Percentiles rank a stretch among this genome's conserved stretches.
Evolutionary conservation across 2,329 filamentous ascomycete genomes (phyloP).

Genomic region (Domatiomyces globalis): DNA sequence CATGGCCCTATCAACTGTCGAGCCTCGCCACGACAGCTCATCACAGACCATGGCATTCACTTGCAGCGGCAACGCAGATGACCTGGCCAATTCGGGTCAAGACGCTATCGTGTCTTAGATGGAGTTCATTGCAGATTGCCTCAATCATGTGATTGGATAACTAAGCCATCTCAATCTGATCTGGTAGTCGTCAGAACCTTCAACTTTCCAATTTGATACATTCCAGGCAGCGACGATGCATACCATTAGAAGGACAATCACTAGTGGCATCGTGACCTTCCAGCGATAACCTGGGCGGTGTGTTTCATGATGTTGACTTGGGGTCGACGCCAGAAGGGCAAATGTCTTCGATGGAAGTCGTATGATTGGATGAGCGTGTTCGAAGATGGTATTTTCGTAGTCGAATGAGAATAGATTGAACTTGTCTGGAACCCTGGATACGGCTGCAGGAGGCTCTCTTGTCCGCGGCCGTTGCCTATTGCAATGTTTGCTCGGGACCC

Average conservation of each 20-base stretch:
- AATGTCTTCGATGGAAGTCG: not conserved
- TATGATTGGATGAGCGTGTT: not conserved
- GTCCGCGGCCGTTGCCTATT: not conserved
- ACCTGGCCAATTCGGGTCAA: not conserved
- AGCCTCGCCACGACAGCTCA: too few species aligned
- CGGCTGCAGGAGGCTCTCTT: not conserved
- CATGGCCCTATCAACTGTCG: too few species aligned
- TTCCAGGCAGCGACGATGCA: not conserved
- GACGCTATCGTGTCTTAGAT: too few species aligned
- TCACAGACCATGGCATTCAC: too few species aligned
- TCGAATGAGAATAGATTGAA: not conserved
- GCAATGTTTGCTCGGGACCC: not conserved
- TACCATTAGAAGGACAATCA: not conserved
- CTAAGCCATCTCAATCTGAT: not conserved
- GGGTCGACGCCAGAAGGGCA: too few species aligned
- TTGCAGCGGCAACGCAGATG: not conserved
- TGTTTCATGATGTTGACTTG: not conserved
- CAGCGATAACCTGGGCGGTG: too few species aligned
- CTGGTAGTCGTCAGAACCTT: not conserved
- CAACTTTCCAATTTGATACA: not conserved
- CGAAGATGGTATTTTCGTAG: not conserved
- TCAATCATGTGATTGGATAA: not conserved
- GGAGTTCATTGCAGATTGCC: not conserved
- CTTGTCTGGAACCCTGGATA: not conserved
- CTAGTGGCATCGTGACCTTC: not conserved